Percentiles rank a stretch among this genome's conserved stretches.
These are phyloP conservation scores for Phytopythium kandeliae DNA, from an alignment of 352 stramenopile species.

Conservation along the genomic window DNA sequence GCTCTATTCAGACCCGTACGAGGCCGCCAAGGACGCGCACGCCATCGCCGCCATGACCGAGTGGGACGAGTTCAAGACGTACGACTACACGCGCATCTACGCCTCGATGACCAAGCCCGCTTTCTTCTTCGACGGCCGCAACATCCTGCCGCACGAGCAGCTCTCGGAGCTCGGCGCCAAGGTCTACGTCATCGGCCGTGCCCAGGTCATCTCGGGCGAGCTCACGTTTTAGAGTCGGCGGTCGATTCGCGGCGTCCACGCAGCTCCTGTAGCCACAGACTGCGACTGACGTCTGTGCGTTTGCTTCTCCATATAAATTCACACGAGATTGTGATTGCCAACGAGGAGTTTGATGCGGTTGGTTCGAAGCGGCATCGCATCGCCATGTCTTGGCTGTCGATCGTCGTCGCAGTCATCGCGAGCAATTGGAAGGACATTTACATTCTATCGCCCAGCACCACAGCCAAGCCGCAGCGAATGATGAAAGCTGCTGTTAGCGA, in stretches of 20 bases:
- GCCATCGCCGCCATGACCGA: conserved; percentile 96
- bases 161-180: conserved; percentile 97
- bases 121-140: conserved; percentile 99
- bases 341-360: too few relatives aligned
- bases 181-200: conserved; percentile 95
- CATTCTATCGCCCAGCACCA: too few relatives aligned
- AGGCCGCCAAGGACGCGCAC: conserved; percentile 90
- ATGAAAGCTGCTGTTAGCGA: background rate
- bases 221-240: conserved; percentile 45
- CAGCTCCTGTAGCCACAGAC: too few relatives aligned
- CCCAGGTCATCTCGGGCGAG: conserved; percentile 59
- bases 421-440: too few relatives aligned
- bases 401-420: too few relatives aligned
- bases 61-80: conserved; percentile 98
- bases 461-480: too few relatives aligned
- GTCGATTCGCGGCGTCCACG: background rate
- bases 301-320: too few relatives aligned
- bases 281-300: too few relatives aligned
- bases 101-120: conserved; percentile 97
- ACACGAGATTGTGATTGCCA: too few relatives aligned
- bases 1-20: conserved; percentile 85
- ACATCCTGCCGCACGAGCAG: conserved; percentile 93
- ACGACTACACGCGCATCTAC: conserved; percentile 97
- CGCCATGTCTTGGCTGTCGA: too few relatives aligned
- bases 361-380: too few relatives aligned